A percentile compares a stretch with the other conserved stretches of the same genome.
Evolutionary conservation across 2,329 filamentous ascomycete genomes (phyloP).

Genomic region (Atkinsonella texensis): DNA sequence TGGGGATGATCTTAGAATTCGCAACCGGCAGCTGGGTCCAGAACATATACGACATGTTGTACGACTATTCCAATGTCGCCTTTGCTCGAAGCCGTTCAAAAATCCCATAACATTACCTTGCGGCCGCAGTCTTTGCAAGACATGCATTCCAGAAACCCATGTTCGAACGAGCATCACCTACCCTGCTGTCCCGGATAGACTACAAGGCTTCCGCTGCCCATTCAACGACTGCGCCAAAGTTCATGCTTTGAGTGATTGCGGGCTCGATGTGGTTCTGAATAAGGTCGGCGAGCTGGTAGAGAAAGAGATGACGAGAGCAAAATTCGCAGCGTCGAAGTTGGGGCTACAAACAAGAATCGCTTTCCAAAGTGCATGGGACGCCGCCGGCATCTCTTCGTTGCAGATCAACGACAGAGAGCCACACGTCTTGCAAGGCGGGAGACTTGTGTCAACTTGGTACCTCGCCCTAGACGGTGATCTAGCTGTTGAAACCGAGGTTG

Average conservation of each 20-base stretch:
- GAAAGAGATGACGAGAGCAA: conserved; percentile 35
- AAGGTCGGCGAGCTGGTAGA: conserved; percentile 55
- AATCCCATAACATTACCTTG: conserved; percentile 70
- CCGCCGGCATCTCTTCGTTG: conserved; percentile 29
- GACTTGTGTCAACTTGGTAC: conserved; percentile 53
- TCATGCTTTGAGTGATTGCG: conserved; percentile 68
- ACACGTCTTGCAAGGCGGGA: conserved; percentile 38
- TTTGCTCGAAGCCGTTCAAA: conserved; percentile 56
- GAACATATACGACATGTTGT: conserved; percentile 28
- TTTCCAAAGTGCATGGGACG: conserved; percentile 24
- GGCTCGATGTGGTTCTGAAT: conserved; percentile 61
- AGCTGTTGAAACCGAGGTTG: conserved; percentile 41
- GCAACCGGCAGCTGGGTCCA: conserved; percentile 1
- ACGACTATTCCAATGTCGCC: conserved; percentile 63
- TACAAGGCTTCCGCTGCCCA: conserved; percentile 63
- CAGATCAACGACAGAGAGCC: conserved; percentile 20
- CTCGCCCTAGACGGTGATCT: conserved; percentile 52
- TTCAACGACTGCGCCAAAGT: conserved; percentile 53
- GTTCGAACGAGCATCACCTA: conserved; percentile 63
- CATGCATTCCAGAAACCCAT: conserved; percentile 58
- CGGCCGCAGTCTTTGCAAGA: conserved; percentile 63
- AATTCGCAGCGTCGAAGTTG: conserved; percentile 14
- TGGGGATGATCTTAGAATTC: not conserved
- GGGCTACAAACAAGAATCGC: conserved; percentile 26
- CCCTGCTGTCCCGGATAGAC: conserved; percentile 53